Evolutionary conservation across 805 yeast genomes (phyloP).

Genomic region (Schwanniomyces polymorphus): DNA sequence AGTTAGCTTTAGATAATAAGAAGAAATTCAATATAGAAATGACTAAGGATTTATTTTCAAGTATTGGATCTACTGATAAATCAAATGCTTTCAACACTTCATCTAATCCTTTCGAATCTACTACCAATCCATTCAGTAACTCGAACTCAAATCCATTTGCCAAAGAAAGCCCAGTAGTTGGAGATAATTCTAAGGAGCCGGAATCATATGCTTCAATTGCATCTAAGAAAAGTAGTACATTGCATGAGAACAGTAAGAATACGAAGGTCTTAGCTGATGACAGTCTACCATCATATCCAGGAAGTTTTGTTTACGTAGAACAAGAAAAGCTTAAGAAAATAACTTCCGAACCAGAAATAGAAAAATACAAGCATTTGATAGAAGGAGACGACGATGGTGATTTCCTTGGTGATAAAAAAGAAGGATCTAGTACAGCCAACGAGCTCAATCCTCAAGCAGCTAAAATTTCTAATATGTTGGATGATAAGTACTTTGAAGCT

Average conservation of each 20-base stretch:
- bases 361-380: conserved; percentile 47
- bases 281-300: conserved; percentile 56
- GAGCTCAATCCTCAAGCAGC: conserved; percentile 21
- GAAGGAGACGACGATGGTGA: conserved; percentile 47
- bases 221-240: conserved; percentile 6
- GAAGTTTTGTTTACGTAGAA: conserved; percentile 70
- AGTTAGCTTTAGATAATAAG: conserved; percentile 43
- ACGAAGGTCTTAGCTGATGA: conserved; percentile 1
- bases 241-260: neutral
- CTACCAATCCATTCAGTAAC: conserved; percentile 42
- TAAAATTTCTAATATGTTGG: conserved; percentile 42
- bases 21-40: conserved; percentile 37
- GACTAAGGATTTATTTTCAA: conserved; percentile 38
- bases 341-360: conserved; percentile 52
- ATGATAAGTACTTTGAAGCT: conserved; percentile 76
- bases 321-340: conserved; percentile 61
- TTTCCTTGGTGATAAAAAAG: conserved; percentile 11
- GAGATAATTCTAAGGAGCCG: conserved; percentile 2
- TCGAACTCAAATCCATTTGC: conserved; percentile 17
- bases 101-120: conserved; percentile 27
- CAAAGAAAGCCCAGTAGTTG: conserved; percentile 25
- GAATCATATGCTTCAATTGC: conserved; percentile 21
- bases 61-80: conserved; percentile 9
- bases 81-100: neutral
- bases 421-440: conserved; percentile 5